These are phyloP conservation scores for Neurospora sp. DNA, from an alignment of 495 filamentous ascomycete species.

Conservation along the genomic window DNA sequence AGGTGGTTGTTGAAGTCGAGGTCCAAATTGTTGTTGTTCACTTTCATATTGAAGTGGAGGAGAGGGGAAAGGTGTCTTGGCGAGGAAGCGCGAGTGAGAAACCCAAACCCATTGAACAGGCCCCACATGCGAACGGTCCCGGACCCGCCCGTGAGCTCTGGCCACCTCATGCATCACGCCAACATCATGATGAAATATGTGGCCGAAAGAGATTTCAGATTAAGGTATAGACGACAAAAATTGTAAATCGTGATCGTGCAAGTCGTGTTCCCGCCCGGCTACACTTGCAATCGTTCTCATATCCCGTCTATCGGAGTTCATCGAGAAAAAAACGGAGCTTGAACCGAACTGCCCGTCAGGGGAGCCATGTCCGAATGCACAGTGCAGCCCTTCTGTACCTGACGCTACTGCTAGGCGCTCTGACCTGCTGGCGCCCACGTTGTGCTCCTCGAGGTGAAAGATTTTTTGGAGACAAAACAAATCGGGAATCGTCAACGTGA, in stretches of 20 bases:
- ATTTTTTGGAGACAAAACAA: not conserved
- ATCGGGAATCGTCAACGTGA: not conserved
- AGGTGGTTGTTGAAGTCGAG: not conserved
- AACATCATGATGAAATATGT: not conserved
- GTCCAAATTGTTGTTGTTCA: not conserved
- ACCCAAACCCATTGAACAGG: not conserved
- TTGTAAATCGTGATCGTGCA: not conserved
- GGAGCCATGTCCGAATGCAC: not conserved
- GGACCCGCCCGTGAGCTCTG: not conserved
- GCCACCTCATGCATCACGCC: not conserved
- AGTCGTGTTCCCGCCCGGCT: not conserved
- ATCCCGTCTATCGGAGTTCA: not conserved
- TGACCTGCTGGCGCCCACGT: not conserved
- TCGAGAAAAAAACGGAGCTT: not conserved
- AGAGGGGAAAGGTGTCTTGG: not conserved
- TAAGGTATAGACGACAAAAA: not conserved
- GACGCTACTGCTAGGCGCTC: not conserved
- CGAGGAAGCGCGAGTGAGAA: not conserved
- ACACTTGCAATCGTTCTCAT: not conserved
- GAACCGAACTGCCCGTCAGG: not conserved
- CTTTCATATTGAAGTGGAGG: not conserved
- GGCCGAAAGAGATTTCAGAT: not conserved
- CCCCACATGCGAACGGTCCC: not conserved
- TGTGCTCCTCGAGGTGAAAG: not conserved
- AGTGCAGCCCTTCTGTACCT: not conserved